phyloP scores from a whole-genome alignment of 169 alveolate genomes.

The Plasmodium ovale region DNA sequence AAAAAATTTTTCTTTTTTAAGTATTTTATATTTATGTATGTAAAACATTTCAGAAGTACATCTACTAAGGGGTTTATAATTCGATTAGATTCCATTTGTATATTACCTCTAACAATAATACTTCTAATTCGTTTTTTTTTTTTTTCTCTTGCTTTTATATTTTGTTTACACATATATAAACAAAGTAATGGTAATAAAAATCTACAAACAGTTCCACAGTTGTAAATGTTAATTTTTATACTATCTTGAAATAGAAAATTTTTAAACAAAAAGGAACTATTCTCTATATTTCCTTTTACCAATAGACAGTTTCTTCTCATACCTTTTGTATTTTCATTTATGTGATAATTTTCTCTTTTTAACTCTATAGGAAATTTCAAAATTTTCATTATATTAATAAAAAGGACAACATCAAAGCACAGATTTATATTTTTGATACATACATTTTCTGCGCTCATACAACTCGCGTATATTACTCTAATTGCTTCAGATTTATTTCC shows the following conservation, averaged over 20 bases:
- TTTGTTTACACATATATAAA: slow-evolving; percentile 49
- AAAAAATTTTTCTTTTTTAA: slow-evolving; percentile 24
- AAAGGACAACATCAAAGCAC: slow-evolving; percentile 27
- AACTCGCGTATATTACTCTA: slow-evolving; percentile 5
- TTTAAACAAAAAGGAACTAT: slow-evolving; percentile 9
- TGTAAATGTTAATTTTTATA: slow-evolving; percentile 12
- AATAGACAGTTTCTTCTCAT: too few species aligned
- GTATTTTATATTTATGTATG: slow-evolving; percentile 28
- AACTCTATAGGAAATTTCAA: background rate
- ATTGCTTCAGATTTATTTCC: slow-evolving; percentile 41
- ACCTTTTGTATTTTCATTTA: too few species aligned
- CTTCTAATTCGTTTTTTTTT: slow-evolving; percentile 10
- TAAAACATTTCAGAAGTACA: slow-evolving; percentile 7
- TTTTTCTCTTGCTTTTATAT: slow-evolving; percentile 33
- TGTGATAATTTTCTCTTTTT: background rate
- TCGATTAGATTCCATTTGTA: slow-evolving; percentile 42
- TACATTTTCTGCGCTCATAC: slow-evolving; percentile 11
- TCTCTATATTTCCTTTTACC: slow-evolving; percentile 20
- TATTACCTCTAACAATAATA: slow-evolving; percentile 29
- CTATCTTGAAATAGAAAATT: slow-evolving; percentile 4
- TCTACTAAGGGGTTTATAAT: slow-evolving; percentile 29
- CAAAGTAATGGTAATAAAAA: slow-evolving; percentile 38
- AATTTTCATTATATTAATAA: slow-evolving; percentile 24
- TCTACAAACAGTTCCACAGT: slow-evolving; percentile 57
- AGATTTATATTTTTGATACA: slow-evolving; percentile 8